Conservation (phyloP, 2,329 filamentous ascomycete species). For the Arachnopeziza araneosa region DNA sequence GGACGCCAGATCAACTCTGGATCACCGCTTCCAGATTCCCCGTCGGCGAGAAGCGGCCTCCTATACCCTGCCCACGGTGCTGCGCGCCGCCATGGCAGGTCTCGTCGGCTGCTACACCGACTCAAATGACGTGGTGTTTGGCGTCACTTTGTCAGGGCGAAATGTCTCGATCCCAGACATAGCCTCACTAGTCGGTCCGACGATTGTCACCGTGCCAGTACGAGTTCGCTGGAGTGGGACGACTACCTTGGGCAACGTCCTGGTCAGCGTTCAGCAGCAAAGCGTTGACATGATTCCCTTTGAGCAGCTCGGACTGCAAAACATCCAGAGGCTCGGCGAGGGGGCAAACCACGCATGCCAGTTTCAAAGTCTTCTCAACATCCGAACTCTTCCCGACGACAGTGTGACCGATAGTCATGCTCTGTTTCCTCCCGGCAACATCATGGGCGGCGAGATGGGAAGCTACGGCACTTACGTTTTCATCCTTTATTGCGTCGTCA, state of each 20-base stretch:
- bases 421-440: no score
- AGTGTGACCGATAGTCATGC: no score
- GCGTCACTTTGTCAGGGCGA: conserved; percentile 39
- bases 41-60: no score
- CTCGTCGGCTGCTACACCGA: conserved; percentile 35
- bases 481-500: no score
- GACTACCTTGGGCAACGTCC: conserved; percentile 33
- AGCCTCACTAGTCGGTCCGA: conserved; percentile 71
- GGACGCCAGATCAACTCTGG: background rate
- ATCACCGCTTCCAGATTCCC: background rate
- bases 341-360: conserved; percentile 6
- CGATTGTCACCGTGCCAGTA: conserved; percentile 66
- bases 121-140: conserved; percentile 37
- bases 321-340: conserved; percentile 1
- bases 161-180: conserved; percentile 49
- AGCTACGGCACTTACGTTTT: no score
- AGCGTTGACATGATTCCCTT: background rate
- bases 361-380: conserved; percentile 14
- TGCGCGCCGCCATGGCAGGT: conserved; percentile 35
- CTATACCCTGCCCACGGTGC: conserved; percentile 4
- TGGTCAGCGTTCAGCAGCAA: conserved; percentile 31
- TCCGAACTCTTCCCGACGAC: no score
- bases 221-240: conserved; percentile 60
- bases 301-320: background rate
- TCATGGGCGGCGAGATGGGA: no score